A percentile compares a stretch with the other conserved stretches of the same genome.
Conservation (phyloP, 345 rosid species). For the Syzygium aromaticum region DNA sequence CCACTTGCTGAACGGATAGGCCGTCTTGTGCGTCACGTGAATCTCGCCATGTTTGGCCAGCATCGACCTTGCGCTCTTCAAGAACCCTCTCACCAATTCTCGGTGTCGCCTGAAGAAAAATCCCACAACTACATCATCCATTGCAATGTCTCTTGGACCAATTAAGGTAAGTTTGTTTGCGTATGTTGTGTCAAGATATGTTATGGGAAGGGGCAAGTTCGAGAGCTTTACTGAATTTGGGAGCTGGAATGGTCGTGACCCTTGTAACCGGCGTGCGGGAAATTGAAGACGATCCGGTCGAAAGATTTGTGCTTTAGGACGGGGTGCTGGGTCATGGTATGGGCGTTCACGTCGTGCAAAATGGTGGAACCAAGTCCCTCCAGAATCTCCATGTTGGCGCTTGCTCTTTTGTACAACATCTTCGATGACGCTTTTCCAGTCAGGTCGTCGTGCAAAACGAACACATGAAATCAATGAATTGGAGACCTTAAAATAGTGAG, state of each 20-base stretch:
- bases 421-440: background rate
- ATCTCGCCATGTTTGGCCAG: constrained; percentile 34
- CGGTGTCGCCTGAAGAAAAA: constrained; percentile 17
- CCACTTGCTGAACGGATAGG: constrained; percentile 36
- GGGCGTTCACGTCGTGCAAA: constrained; percentile 18
- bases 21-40: constrained; percentile 41
- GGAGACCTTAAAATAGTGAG: background rate
- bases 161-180: background rate
- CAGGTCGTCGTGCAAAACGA: background rate
- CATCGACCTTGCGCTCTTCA: constrained; percentile 30
- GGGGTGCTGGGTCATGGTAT: constrained; percentile 8
- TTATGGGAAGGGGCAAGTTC: background rate
- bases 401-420: constrained; percentile 2
- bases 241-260: background rate
- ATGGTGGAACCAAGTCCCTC: constrained; percentile 9
- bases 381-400: constrained; percentile 5
- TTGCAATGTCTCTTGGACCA: background rate
- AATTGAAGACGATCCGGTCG: constrained; percentile 23
- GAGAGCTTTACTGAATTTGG: constrained; percentile 11
- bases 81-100: constrained; percentile 31
- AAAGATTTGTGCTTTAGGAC: background rate
- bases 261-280: constrained; percentile 13
- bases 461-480: background rate
- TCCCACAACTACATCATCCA: background rate
- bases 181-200: background rate